These are phyloP conservation scores for Heterobasidion irregulare DNA, from an alignment of 1,284 basidiomycete species.

Conservation along the genomic window DNA sequence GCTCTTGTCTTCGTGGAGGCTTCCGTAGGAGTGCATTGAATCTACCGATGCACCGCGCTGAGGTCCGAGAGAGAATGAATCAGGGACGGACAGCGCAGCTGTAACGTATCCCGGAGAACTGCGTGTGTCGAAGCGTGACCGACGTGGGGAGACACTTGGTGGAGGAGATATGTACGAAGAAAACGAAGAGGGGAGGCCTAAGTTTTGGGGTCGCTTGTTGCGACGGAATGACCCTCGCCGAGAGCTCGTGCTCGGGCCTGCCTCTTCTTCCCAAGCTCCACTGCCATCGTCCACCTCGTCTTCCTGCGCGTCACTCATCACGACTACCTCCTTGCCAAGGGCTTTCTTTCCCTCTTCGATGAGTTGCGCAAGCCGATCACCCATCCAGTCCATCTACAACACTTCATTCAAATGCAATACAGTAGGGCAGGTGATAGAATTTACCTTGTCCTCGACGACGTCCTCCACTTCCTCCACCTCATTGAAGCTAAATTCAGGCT, in stretches of 20 bases:
- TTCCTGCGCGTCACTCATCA: conserved; percentile 61
- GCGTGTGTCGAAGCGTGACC: conserved; percentile 19
- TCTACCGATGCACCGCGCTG: conserved; percentile 22
- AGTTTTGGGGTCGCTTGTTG: conserved; percentile 17
- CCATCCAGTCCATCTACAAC: conserved; percentile 67
- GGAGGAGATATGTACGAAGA: conserved; percentile 21
- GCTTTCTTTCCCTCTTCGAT: conserved; percentile 71
- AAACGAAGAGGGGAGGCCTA: conserved; percentile 16
- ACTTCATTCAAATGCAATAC: background rate
- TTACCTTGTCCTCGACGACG: conserved; percentile 41
- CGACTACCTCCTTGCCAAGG: conserved; percentile 60
- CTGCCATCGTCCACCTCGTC: conserved; percentile 67
- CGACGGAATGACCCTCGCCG: conserved; percentile 21
- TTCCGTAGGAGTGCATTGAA: conserved; percentile 18
- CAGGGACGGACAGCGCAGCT: conserved; percentile 9
- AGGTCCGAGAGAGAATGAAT: background rate
- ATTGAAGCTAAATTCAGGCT: conserved; percentile 17
- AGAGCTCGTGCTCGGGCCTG: conserved; percentile 13
- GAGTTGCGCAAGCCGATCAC: conserved; percentile 52
- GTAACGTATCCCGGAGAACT: conserved; percentile 13
- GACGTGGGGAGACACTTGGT: conserved; percentile 22
- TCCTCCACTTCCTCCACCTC: conserved; percentile 18
- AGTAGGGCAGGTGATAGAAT: background rate
- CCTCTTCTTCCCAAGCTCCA: conserved; percentile 62
- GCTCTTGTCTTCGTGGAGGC: conserved; percentile 27